Percentiles rank a stretch among this genome's conserved stretches.
Conservation (phyloP, 2,329 filamentous ascomycete species). For the Microdochium paspali region DNA sequence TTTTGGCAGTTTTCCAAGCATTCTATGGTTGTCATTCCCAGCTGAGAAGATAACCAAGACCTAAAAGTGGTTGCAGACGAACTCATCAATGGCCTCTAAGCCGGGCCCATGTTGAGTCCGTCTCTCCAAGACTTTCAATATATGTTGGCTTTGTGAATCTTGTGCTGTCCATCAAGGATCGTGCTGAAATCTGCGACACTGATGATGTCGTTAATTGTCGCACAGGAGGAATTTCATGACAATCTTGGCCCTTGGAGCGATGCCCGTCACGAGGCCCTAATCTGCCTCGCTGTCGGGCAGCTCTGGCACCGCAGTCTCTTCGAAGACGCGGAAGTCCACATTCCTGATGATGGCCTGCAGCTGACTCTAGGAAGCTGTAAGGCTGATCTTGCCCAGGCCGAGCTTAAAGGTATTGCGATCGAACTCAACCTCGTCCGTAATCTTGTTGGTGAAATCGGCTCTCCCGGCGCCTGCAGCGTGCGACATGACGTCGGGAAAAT, state of each 20-base stretch:
- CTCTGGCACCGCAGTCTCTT: not conserved
- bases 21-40: not conserved
- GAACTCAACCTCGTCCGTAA: not conserved
- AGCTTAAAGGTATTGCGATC: not conserved
- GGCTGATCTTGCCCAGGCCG: not conserved
- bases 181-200: not conserved
- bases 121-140: not conserved
- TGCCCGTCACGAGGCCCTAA: not conserved
- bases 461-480: not conserved
- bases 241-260: not conserved
- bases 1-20: not conserved
- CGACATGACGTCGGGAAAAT: not conserved
- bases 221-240: not conserved
- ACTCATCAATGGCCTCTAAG: not conserved
- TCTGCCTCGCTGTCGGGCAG: not conserved
- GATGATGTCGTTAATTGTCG: not conserved
- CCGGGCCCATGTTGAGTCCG: not conserved
- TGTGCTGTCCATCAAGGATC: not conserved
- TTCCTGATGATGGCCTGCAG: not conserved
- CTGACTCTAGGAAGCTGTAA: not conserved
- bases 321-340: not conserved
- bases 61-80: not conserved
- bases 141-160: not conserved
- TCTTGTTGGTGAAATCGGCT: not conserved
- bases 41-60: not conserved